phyloP scores from a whole-genome alignment of 768 basidiomycete genomes.

The Xerocomus spinulosus region DNA sequence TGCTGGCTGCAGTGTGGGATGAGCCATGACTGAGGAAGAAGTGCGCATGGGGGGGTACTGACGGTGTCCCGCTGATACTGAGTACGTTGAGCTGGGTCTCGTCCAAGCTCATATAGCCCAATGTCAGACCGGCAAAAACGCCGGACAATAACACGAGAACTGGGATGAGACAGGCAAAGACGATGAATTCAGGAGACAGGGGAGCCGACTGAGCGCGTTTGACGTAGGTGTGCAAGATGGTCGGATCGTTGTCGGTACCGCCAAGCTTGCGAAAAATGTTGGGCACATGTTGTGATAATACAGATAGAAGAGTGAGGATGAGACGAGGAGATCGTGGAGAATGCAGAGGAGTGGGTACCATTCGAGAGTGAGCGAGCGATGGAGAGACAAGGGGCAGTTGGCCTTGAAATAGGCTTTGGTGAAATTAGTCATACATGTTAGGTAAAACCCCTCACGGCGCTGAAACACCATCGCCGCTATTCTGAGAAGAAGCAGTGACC shows the following conservation, averaged over 20 bases:
- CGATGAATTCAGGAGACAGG: constrained; percentile 31
- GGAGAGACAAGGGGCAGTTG: background rate
- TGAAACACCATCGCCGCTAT: background rate
- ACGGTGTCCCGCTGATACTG: constrained; percentile 81
- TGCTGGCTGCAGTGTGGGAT: constrained; percentile 53
- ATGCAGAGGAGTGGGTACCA: constrained; percentile 34
- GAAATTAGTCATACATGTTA: background rate
- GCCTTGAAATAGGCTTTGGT: background rate
- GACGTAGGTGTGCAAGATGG: constrained; percentile 24
- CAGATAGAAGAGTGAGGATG: constrained; percentile 40
- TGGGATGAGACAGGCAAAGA: constrained; percentile 64
- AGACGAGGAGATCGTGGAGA: constrained; percentile 40
- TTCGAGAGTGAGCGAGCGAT: constrained; percentile 30
- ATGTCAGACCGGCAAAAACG: constrained; percentile 85
- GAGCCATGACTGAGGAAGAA: background rate
- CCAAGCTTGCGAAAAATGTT: constrained; percentile 29
- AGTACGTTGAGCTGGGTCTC: constrained; percentile 88
- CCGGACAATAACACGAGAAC: constrained; percentile 79
- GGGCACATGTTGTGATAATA: constrained; percentile 44
- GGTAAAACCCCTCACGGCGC: background rate
- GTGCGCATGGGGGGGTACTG: constrained; percentile 26
- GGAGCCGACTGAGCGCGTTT: constrained; percentile 27
- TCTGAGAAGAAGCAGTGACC: too few relatives aligned
- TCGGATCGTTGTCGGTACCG: constrained; percentile 5
- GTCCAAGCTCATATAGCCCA: constrained; percentile 91